Base-by-base conservation (phyloP, 371 early-diverging fungal genomes). In the Blakeslea trispora region DNA sequence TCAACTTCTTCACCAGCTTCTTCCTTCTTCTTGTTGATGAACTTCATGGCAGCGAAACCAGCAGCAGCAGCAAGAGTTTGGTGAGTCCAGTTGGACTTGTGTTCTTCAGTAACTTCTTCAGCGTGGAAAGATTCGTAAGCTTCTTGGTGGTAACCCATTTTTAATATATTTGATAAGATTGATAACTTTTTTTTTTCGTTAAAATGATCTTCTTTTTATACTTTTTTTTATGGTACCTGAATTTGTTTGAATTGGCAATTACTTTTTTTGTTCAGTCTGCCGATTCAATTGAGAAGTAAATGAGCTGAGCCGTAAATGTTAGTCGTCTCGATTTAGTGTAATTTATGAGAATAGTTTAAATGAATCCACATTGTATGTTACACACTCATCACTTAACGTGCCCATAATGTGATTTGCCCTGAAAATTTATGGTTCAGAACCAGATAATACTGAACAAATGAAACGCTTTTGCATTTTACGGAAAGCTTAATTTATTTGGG, bases 1-100 rank as follows among this genome's bases (percentile, higher is more conserved):
- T 59, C 57, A 40, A 51, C 62, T 1, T 45, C 58, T 19, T 19
- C 42, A 55, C 56, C 61, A 3, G 64, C 55, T 17, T 57, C 50
- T 39, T 61, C 56, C 39, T 65, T 34, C 50, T 65, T 67, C 35
- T 61, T 57, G 50, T 80, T 72, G 47, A 61, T 60, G 1, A 57
- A 18, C 50, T 50, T 71, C 68, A 75, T 68, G 53, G 81, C 81
- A 50, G 68, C 78, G 48, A 77, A 80, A 39, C 65, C 77, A 45
- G 73, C 77, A 39, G 77, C 81, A 40, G 72, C 75, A 50, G 70
- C 74, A 48, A 80, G 63, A 31, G 75, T 45, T 35, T 77, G 69
- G 54, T 80, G 81, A 49, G 76, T 58, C 72, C 69, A 74, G 43
- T 52, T 34, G 52, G 68, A 56, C 57, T 63, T 57, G 45, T 63